Percentiles rank a stretch among this genome's conserved stretches.
phyloP scores from a whole-genome alignment of 164 flowering plant genomes.

The Dillenia suffruticosa region DNA sequence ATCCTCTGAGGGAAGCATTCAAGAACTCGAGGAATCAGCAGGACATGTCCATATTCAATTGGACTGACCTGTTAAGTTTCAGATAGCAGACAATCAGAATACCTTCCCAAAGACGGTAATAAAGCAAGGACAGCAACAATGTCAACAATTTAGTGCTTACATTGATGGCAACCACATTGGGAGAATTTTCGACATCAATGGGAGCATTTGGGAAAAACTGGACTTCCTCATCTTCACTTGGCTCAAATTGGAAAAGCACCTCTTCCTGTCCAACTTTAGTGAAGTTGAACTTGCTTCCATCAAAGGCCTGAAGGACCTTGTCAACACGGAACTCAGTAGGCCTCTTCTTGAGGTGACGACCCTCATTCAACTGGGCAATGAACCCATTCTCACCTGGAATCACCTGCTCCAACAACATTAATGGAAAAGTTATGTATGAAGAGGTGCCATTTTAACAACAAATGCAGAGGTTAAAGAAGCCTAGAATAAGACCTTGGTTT shows the following conservation, averaged over 20 bases:
- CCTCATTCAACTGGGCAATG: constrained; percentile 62
- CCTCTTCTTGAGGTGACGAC: constrained; percentile 63
- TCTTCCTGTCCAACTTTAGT: constrained; percentile 78
- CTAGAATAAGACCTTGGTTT: constrained; percentile 47
- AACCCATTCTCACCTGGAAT: constrained; percentile 53
- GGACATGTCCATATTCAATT: constrained; percentile 68
- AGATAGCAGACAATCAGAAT: too few species aligned
- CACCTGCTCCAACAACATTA: constrained; percentile 32
- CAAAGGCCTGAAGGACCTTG: constrained; percentile 69
- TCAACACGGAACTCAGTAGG: constrained; percentile 73
- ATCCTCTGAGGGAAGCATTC: constrained; percentile 67
- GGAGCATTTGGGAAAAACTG: constrained; percentile 50
- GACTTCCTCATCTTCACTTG: constrained; percentile 35
- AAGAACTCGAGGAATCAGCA: constrained; percentile 51
- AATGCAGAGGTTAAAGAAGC: background rate
- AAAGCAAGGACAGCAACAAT: background rate
- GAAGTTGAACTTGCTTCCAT: constrained; percentile 71
- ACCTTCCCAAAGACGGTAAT: too few species aligned
- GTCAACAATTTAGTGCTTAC: constrained; percentile 17
- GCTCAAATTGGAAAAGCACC: constrained; percentile 63
- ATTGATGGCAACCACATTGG: constrained; percentile 67
- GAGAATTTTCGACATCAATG: constrained; percentile 42
- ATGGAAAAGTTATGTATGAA: background rate
- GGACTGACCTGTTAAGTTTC: constrained; percentile 52
- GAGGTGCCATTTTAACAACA: background rate